Evolutionary conservation across 2,329 filamentous ascomycete genomes (phyloP), one percentile per base, ranked within the genome.

Genomic region (Aspergillus aculeatus): DNA sequence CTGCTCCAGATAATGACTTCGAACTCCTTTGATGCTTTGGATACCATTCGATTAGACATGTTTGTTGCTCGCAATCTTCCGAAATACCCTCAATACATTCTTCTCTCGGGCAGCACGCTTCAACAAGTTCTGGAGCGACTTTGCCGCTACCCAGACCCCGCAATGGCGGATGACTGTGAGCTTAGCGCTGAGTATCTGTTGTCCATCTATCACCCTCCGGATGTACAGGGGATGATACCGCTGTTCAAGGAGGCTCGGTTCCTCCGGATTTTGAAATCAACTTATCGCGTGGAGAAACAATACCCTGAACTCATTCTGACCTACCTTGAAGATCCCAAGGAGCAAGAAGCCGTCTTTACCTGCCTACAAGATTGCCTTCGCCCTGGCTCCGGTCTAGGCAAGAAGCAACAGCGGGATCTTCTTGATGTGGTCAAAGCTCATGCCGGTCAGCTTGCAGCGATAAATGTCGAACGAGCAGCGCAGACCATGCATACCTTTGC

Each of bases 21-120:
- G 11, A 79, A 86, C 0, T 81, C 83, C 50, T 98, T 96, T 75
- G 84, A 87, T 0, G 77, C 87, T 0, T 86, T 90, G 62, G 92
- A 98, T 71, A 93, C 90, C 12, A 91, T 99, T 58, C 99, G 96
- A 75, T 84, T 99, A 49, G 92, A 99, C 76, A 99, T 99, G 92
- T 99, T 99, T 71, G 90, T 99, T 71, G 94, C 95, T 19, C 87
- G 95, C 58, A 99, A 96, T 72, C 79, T 99, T 53, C 91, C 96
- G 3, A 99, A 99, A 74, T 99, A 96, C 70, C 92, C 93, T 1
- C 94, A 98, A 72, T 97, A 97, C 70, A 88, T 99, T 54, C 84
- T 98, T 11, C 86, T 99, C 50, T 90, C 94, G 0, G 95, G 93
- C 19, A 92, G 91, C 2, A 89, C 90, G 1, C 82, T 99, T 0